phyloP scores from a whole-genome alignment of 148 eudicot genomes.

The Drosera capensis region DNA sequence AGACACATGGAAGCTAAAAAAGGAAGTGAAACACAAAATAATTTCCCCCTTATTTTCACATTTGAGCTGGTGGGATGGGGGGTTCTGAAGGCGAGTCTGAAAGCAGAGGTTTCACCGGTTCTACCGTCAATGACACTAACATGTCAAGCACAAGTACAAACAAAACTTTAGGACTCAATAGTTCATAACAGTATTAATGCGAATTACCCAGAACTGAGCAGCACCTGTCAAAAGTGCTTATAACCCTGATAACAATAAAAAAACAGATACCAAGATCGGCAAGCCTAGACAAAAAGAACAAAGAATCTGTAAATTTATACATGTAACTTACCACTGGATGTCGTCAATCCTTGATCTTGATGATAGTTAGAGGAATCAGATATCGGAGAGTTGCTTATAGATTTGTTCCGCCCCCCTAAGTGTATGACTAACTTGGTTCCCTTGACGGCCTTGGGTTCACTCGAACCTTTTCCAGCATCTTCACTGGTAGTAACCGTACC shows the following conservation, averaged over 20 bases:
- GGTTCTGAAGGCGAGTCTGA: too few species aligned
- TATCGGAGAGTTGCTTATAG: slow-evolving; percentile 44
- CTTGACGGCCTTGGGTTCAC: slow-evolving; percentile 33
- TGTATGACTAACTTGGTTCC: slow-evolving; percentile 88
- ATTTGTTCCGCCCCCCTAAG: slow-evolving; percentile 59
- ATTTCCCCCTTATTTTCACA: too few species aligned
- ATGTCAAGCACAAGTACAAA: too few species aligned
- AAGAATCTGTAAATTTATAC: background rate
- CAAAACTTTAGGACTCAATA: too few species aligned
- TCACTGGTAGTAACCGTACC: slow-evolving; percentile 20
- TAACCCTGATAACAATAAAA: too few species aligned
- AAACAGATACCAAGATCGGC: too few species aligned
- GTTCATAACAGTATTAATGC: too few species aligned
- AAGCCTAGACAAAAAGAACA: background rate
- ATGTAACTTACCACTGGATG: slow-evolving; percentile 38
- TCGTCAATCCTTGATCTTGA: slow-evolving; percentile 38
- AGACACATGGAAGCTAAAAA: too few species aligned
- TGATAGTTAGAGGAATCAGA: slow-evolving; percentile 60
- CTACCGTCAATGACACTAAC: too few species aligned
- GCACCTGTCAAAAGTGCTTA: slow-evolving; percentile 4
- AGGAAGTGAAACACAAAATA: too few species aligned
- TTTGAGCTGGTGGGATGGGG: too few species aligned
- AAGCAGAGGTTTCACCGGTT: too few species aligned
- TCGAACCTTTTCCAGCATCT: slow-evolving; percentile 27
- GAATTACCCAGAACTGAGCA: background rate